Percentiles rank a stretch among this genome's conserved stretches.
Evolutionary conservation across 2,329 filamentous ascomycete genomes (phyloP).

Genomic region (Xylariaceae sp.): DNA sequence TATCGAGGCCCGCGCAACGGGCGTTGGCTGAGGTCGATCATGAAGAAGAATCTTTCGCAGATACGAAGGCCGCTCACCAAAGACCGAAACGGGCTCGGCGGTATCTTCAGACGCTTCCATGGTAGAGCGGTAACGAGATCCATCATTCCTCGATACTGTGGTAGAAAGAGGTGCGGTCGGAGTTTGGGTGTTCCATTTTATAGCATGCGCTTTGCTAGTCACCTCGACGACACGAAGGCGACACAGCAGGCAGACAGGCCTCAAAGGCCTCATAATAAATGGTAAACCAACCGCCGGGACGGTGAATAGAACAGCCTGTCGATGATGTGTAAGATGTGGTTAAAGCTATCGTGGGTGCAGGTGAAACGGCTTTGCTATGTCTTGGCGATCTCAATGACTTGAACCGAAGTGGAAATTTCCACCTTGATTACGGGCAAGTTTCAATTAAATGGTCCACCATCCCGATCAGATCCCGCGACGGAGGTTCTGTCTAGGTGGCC

Average conservation of each 20-base stretch:
- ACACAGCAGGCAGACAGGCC: slow-evolving; percentile 29
- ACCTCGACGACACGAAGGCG: slow-evolving; percentile 26
- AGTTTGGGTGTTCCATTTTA: slow-evolving; percentile 22
- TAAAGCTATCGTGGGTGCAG: too few relatives aligned
- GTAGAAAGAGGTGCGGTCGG: slow-evolving; percentile 18
- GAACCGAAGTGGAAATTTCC: too few relatives aligned
- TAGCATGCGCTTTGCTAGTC: slow-evolving; percentile 13
- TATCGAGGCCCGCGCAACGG: background rate
- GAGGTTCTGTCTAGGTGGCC: too few relatives aligned
- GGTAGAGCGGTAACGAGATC: background rate
- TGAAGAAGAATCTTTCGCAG: background rate
- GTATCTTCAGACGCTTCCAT: background rate
- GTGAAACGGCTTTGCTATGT: too few relatives aligned
- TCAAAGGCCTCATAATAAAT: slow-evolving; percentile 29
- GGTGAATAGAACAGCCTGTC: background rate
- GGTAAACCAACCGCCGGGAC: background rate
- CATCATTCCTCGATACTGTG: slow-evolving; percentile 15
- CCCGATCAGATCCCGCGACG: too few relatives aligned
- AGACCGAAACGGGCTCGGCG: background rate
- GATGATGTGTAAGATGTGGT: too few relatives aligned
- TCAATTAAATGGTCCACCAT: too few relatives aligned
- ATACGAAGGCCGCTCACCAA: background rate
- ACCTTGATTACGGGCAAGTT: too few relatives aligned
- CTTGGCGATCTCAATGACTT: too few relatives aligned
- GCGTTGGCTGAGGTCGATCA: background rate